These are phyloP conservation scores for Claviceps digitariae DNA, from an alignment of 2,329 filamentous ascomycete species.

Conservation along the genomic window DNA sequence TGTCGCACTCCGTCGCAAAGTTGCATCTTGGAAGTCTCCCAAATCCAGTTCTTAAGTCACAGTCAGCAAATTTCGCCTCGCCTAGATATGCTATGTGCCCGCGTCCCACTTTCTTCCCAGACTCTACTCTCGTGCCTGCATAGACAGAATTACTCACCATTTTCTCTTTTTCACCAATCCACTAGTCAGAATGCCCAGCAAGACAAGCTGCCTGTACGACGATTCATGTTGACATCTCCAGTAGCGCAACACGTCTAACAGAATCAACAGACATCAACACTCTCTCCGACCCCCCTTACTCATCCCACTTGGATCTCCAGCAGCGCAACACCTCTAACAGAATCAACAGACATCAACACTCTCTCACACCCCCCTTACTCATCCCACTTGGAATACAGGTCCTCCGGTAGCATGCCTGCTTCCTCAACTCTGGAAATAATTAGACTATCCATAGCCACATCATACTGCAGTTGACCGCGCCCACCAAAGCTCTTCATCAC, in stretches of 20 bases:
- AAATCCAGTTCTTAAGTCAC: neutral
- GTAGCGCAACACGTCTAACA: neutral
- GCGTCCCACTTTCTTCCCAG: too few relatives aligned
- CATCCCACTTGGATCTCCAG: neutral
- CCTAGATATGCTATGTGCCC: neutral
- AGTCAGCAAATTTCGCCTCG: neutral
- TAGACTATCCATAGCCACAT: neutral
- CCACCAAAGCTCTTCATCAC: neutral
- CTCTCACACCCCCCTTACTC: neutral
- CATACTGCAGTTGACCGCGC: neutral
- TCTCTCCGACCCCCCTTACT: neutral
- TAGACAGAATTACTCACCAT: neutral
- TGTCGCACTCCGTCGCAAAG: neutral
- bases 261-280: neutral
- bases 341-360: too few relatives aligned
- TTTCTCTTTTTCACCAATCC: neutral
- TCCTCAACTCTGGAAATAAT: neutral
- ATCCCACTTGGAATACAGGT: slow-evolving; percentile 4
- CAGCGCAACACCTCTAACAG: neutral
- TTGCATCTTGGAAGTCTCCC: neutral
- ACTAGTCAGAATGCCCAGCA: neutral
- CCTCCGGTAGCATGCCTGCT: neutral
- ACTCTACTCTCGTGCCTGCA: too few relatives aligned
- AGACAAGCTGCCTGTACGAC: too few relatives aligned
- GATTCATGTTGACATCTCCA: too few relatives aligned